Evolutionary conservation across 768 basidiomycete species (phyloP).

Genomic region (Auricularia heimuer): DNA sequence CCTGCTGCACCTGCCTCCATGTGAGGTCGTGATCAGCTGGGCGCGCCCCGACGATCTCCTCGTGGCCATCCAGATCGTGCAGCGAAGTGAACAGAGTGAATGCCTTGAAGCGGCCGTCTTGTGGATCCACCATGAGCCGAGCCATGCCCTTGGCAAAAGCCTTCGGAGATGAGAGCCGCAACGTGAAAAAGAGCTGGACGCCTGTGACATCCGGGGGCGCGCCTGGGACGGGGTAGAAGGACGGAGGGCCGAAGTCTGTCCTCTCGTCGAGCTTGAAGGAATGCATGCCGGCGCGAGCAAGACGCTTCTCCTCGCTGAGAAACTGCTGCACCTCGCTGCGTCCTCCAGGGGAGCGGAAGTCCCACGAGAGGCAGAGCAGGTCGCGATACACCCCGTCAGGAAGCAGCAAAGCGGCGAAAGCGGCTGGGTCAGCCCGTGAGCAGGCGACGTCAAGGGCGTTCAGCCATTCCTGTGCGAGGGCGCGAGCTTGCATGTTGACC

Average conservation of each 20-base stretch:
- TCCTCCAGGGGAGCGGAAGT: constrained; percentile 28
- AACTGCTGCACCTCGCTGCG: constrained; percentile 21
- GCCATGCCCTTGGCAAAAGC: constrained; percentile 26
- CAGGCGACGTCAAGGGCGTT: background rate
- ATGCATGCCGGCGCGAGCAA: constrained; percentile 15
- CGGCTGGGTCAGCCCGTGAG: background rate
- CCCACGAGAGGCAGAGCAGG: constrained; percentile 35
- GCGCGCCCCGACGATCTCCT: constrained; percentile 11
- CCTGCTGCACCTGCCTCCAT: background rate
- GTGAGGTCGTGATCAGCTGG: background rate
- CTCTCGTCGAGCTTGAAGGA: constrained; percentile 20
- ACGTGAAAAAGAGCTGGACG: constrained; percentile 30
- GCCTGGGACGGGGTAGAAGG: constrained; percentile 13
- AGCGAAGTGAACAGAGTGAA: constrained; percentile 26
- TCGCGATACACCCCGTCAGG: constrained; percentile 19
- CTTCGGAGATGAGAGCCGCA: constrained; percentile 19
- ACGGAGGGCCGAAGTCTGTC: constrained; percentile 12
- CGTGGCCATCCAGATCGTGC: constrained; percentile 26
- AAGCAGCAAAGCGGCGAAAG: background rate
- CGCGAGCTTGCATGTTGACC: background rate
- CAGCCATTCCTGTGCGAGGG: background rate
- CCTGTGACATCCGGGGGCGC: constrained; percentile 10
- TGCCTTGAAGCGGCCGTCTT: constrained; percentile 25
- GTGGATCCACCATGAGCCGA: constrained; percentile 19
- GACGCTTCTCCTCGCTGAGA: constrained; percentile 7